Percentiles rank a stretch among this genome's conserved stretches.
phyloP scores from a whole-genome alignment of 352 stramenopile genomes.

The Phytophthora foliorum region DNA sequence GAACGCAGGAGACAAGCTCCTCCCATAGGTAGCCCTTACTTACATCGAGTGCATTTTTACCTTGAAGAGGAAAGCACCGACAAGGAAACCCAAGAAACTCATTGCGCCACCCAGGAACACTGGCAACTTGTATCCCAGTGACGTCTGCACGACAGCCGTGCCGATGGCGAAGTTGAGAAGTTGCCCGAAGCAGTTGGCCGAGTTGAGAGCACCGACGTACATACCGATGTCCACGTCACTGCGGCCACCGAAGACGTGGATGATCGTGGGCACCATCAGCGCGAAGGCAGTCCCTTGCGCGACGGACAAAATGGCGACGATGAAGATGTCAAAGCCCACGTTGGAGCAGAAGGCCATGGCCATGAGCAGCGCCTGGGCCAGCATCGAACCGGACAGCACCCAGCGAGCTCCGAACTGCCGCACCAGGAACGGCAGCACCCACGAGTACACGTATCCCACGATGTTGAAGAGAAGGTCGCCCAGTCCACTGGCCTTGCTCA shows the following conservation, averaged over 20 bases:
- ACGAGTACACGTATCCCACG: constrained; percentile 56
- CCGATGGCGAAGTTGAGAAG: constrained; percentile 51
- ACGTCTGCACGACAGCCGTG: constrained; percentile 43
- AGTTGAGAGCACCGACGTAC: constrained; percentile 35
- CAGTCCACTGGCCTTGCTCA: constrained; percentile 55
- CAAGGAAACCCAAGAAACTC: constrained; percentile 44
- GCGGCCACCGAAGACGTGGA: constrained; percentile 48
- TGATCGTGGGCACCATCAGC: constrained; percentile 49
- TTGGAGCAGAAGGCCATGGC: constrained; percentile 43
- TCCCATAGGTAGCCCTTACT: no score
- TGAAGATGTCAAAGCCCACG: constrained; percentile 39
- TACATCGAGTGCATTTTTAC: constrained; percentile 58
- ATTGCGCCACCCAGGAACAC: constrained; percentile 51
- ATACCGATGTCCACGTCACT: constrained; percentile 41
- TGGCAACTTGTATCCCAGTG: constrained; percentile 47
- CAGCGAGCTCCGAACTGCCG: constrained; percentile 45
- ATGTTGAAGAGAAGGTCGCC: constrained; percentile 40
- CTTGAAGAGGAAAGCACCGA: constrained; percentile 45
- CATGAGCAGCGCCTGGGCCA: constrained; percentile 48
- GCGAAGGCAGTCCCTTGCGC: constrained; percentile 40
- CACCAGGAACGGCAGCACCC: constrained; percentile 54
- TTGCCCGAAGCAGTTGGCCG: constrained; percentile 47
- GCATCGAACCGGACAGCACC: constrained; percentile 38
- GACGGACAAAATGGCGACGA: constrained; percentile 43
- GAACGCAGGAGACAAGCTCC: no score